Conservation (phyloP, 208 protist species). For the Leishmania martiniquensis region DNA sequence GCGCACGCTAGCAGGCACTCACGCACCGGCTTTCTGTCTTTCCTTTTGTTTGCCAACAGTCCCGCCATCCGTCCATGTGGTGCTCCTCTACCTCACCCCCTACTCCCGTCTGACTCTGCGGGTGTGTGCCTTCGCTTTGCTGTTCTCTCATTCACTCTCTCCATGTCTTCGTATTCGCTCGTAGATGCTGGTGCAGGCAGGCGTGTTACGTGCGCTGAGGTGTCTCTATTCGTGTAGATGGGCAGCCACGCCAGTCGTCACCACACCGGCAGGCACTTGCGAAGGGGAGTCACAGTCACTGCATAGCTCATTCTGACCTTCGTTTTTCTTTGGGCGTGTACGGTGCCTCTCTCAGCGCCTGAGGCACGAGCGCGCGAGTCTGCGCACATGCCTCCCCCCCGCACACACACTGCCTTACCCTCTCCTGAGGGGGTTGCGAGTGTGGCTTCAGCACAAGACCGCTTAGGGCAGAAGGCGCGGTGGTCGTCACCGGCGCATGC, state of each 20-base stretch:
- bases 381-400: background rate
- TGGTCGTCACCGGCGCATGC: background rate
- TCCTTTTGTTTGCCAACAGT: background rate
- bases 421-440: background rate
- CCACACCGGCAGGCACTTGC: background rate
- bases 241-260: background rate
- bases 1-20: background rate
- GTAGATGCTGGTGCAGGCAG: background rate
- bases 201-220: background rate
- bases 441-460: background rate
- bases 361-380: background rate
- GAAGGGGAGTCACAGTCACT: background rate
- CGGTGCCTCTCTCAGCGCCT: background rate
- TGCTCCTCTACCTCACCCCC: background rate
- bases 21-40: background rate
- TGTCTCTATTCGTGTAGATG: background rate
- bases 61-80: background rate
- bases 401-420: background rate
- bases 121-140: background rate
- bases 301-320: background rate
- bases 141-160: background rate
- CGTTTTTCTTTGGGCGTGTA: background rate
- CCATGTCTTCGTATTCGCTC: background rate
- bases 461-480: background rate
- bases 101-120: background rate